Conservation (phyloP, 2,329 filamentous ascomycete genomes). For the Colletotrichum noveboracense region DNA sequence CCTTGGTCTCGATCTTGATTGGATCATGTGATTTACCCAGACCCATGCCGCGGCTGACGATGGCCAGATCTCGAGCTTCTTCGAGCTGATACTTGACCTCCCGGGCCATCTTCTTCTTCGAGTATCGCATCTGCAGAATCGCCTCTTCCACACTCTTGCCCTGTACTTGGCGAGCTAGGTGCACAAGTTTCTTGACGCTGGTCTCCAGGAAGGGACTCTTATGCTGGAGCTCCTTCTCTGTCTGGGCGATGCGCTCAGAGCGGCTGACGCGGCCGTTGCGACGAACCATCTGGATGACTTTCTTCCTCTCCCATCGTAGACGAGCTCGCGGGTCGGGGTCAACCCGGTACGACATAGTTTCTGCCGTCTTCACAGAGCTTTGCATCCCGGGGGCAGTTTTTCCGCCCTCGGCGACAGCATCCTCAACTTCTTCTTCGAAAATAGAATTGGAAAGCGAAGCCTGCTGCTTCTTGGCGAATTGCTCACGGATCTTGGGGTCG, state of each 20-base stretch:
- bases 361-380: conserved; percentile 43
- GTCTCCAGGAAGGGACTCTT: conserved; percentile 81
- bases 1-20: conserved; percentile 71
- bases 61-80: conserved; percentile 79
- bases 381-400: conserved; percentile 27
- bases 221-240: conserved; percentile 58
- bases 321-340: conserved; percentile 79
- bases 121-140: conserved; percentile 93
- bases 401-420: conserved; percentile 38
- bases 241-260: conserved; percentile 70
- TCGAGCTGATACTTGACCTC: conserved; percentile 83
- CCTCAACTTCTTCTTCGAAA: conserved; percentile 63
- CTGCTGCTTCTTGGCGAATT: conserved; percentile 39
- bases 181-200: conserved; percentile 88
- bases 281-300: conserved; percentile 78
- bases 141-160: conserved; percentile 96
- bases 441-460: conserved; percentile 60
- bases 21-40: conserved; percentile 50
- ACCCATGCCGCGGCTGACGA: conserved; percentile 86
- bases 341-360: conserved; percentile 65
- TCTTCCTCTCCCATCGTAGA: conserved; percentile 80
- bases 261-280: conserved; percentile 70
- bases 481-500: conserved; percentile 45
- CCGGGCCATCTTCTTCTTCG: conserved; percentile 87
- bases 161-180: conserved; percentile 84